Base-by-base conservation (phyloP, 2,329 filamentous ascomycete genomes). In the Allantophomopsis cytisporea region DNA sequence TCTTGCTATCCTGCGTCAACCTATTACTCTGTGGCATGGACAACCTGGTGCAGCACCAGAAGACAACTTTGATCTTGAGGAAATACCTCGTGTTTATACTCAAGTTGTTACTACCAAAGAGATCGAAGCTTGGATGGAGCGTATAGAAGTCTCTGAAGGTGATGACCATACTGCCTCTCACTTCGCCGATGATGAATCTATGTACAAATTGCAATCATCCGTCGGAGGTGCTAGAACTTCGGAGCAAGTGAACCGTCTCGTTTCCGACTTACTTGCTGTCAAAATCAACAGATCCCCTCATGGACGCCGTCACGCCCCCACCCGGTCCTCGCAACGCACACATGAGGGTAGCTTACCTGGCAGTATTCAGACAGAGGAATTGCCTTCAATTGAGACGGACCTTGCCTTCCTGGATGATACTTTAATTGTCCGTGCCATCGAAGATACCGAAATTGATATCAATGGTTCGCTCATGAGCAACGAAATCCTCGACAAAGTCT, bases 31-130 rank as follows among this genome's bases (percentile, higher is more conserved):
- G 4, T 41, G 28, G 31, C 14, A 39, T 13, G 21, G 20, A 0
- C 23, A 23, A 18, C 18, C 31, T 8, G 37, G 37, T 8, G 31
- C 41, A 20, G 41, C 31, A 14, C 15, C 28, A 13, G 16, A 7
- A 11, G 41, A 40, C 15, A 30, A 30, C 10, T 17, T 35, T 21
- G 41, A 42, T 8, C n/a, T 36, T 10, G 14, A 35, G 7, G 18
- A 36, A 6, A 38, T 42, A 6, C 41, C 41, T 6, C 17, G 16
- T 3, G 21, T 41, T 4, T 41, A 39, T 30, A 35, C 35, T 23
- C 15, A 20, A 8, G 5, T 7, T 5, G 35, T 37, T 7, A 14
- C 35, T 13, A 23, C 18, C 16, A 23, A 23, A 13, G 18, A 20
- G 7, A 37, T 37, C n/a, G 18, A 16, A 8, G 20, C 14, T 23